Percentiles rank a stretch among this genome's conserved stretches.
Evolutionary conservation across 495 filamentous ascomycete species (phyloP).

Genomic region (Penicillium diatomitis): DNA sequence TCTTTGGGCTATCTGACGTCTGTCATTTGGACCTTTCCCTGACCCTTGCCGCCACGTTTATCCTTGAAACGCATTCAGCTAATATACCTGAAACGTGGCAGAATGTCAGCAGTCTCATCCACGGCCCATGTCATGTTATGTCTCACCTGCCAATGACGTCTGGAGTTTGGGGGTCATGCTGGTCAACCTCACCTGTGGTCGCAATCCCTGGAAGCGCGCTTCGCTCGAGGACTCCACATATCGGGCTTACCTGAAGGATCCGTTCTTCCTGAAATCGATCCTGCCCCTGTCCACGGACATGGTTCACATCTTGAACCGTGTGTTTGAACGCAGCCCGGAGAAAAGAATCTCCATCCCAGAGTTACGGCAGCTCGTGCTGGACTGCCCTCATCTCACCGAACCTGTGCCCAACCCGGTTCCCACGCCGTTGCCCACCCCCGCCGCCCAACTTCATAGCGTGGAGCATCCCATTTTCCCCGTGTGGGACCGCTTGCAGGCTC

Average conservation of each 20-base stretch:
- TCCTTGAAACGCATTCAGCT: conserved; percentile 7
- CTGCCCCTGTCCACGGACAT: conserved; percentile 85
- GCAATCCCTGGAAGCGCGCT: conserved; percentile 97
- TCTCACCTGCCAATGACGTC: conserved; percentile 89
- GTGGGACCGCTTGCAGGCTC: conserved; percentile 14
- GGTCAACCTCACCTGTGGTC: conserved; percentile 94
- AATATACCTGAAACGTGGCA: conserved; percentile 38
- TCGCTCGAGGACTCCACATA: conserved; percentile 92
- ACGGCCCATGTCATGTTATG: conserved; percentile 71
- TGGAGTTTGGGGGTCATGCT: conserved; percentile 97
- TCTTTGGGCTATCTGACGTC: not conserved
- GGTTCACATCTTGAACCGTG: conserved; percentile 75
- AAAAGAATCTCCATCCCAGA: conserved; percentile 80
- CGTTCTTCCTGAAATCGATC: conserved; percentile 84
- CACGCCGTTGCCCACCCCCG: not conserved
- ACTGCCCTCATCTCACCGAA: conserved; percentile 68
- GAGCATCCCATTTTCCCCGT: not conserved
- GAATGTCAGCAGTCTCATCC: conserved; percentile 89
- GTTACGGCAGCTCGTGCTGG: conserved; percentile 64
- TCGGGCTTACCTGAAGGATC: conserved; percentile 79
- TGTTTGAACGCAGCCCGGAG: conserved; percentile 83
- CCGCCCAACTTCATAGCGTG: not conserved
- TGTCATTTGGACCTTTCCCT: conserved; percentile 1
- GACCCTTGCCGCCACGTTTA: not conserved
- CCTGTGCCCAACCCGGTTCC: conserved; percentile 16